Percentiles rank a stretch among this genome's conserved stretches.
Conservation (phyloP, 768 basidiomycete genomes). For the Pholiota conissans region DNA sequence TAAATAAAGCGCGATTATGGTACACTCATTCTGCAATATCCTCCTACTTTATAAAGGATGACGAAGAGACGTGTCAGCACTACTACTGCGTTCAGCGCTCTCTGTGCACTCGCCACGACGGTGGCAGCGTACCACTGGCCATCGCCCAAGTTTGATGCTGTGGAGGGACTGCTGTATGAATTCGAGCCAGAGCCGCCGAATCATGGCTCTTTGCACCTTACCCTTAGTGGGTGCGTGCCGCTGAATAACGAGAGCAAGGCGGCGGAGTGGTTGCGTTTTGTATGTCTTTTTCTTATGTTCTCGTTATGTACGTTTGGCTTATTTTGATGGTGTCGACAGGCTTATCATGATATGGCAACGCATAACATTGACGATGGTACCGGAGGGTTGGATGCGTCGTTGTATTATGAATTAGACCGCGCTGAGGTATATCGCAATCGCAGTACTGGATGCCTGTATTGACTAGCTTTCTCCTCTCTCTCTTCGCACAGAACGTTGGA, state of each 20-base stretch:
- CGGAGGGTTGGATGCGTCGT: conserved; percentile 42
- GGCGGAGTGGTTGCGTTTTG: conserved; percentile 42
- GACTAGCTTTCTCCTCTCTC: not conserved
- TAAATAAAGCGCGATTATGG: not conserved
- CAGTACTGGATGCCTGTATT: not conserved
- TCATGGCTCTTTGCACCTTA: conserved; percentile 27
- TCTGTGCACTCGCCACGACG: not conserved
- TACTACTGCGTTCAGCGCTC: not conserved
- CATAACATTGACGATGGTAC: conserved; percentile 34
- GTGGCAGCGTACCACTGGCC: conserved; percentile 27
- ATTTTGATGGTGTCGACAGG: conserved; percentile 21
- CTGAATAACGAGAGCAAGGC: conserved; percentile 28
- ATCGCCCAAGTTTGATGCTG: conserved; percentile 32
- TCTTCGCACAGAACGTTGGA: conserved; percentile 38
- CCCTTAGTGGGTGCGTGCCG: conserved; percentile 23
- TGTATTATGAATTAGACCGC: conserved; percentile 37
- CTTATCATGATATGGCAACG: conserved; percentile 43
- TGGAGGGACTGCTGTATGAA: conserved; percentile 37
- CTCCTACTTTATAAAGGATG: too few relatives aligned
- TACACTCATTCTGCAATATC: not conserved
- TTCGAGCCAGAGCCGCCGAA: conserved; percentile 30
- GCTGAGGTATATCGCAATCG: conserved; percentile 28
- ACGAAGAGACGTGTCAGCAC: not conserved
- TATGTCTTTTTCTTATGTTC: conserved; percentile 10
- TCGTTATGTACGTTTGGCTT: not conserved